phyloP scores from a whole-genome alignment of 306 rosid genomes.

The Bauhinia variegata region DNA sequence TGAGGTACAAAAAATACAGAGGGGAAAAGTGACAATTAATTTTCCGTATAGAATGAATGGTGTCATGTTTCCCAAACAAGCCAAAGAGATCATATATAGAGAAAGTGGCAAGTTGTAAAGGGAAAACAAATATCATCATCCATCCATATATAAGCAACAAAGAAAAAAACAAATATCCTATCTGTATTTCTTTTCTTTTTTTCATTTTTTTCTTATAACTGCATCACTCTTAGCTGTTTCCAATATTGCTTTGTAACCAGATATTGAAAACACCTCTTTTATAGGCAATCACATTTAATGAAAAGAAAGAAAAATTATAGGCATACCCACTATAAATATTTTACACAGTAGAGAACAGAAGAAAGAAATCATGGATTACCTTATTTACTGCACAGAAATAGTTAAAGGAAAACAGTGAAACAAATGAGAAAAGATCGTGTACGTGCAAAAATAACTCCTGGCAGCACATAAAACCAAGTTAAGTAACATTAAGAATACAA shows the following conservation, averaged over 20 bases:
- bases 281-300: conserved; percentile 47
- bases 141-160: too few species aligned
- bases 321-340: too few species aligned
- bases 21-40: too few species aligned
- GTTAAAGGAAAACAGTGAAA: too few species aligned
- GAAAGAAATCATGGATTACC: not conserved
- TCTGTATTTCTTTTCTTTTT: not conserved
- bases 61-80: too few species aligned
- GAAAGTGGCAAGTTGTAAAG: too few species aligned
- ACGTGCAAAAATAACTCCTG: too few species aligned
- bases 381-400: not conserved
- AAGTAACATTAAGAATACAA: too few species aligned
- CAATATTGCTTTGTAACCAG: conserved; percentile 31
- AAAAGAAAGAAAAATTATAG: not conserved
- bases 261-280: conserved; percentile 44
- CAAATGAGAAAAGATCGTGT: not conserved
- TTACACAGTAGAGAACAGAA: not conserved
- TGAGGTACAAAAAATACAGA: not conserved
- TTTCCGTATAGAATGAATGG: too few species aligned
- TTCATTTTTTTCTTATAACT: not conserved
- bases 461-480: too few species aligned
- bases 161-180: not conserved
- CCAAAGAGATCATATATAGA: not conserved
- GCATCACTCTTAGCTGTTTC: conserved; percentile 4
- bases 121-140: too few species aligned